Percentiles rank a stretch among this genome's conserved stretches.
Evolutionary conservation across 441 rosid species (phyloP).

Genomic region (Melastoma candidum): DNA sequence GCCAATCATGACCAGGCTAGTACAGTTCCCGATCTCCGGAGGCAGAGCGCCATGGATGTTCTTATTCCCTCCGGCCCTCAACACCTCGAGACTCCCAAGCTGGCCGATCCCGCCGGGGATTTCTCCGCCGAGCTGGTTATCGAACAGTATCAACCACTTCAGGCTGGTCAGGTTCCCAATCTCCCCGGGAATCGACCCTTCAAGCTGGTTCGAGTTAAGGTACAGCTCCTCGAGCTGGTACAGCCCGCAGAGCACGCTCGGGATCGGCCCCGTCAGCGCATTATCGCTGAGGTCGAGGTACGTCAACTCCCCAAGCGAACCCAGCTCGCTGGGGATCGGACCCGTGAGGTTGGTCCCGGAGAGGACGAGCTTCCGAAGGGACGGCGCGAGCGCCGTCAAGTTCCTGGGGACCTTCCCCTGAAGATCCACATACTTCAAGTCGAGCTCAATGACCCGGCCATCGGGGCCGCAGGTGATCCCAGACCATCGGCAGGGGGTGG

Average conservation of each 20-base stretch:
- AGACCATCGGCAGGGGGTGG: slow-evolving; percentile 49
- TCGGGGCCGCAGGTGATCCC: slow-evolving; percentile 38
- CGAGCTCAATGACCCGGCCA: slow-evolving; percentile 30
- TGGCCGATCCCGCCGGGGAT: slow-evolving; percentile 32
- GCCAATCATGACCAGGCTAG: slow-evolving; percentile 29
- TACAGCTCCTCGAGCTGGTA: slow-evolving; percentile 30
- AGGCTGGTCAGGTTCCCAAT: slow-evolving; percentile 47
- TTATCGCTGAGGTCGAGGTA: slow-evolving; percentile 52
- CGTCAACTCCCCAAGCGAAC: slow-evolving; percentile 25
- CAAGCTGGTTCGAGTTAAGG: slow-evolving; percentile 42
- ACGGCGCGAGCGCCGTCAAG: slow-evolving; percentile 27
- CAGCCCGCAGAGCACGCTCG: slow-evolving; percentile 41
- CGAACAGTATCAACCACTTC: slow-evolving; percentile 34
- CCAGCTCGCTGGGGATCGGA: slow-evolving; percentile 36
- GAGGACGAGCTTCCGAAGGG: slow-evolving; percentile 41
- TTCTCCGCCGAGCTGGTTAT: slow-evolving; percentile 48
- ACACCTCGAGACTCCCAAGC: slow-evolving; percentile 26
- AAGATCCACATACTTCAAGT: slow-evolving; percentile 39
- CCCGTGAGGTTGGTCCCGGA: slow-evolving; percentile 57
- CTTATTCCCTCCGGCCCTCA: slow-evolving; percentile 45
- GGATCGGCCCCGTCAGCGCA: slow-evolving; percentile 45
- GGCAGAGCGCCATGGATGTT: slow-evolving; percentile 34
- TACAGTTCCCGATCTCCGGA: slow-evolving; percentile 31
- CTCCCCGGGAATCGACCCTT: slow-evolving; percentile 38
- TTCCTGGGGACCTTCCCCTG: slow-evolving; percentile 36